Base-by-base conservation (phyloP, 2,329 filamentous ascomycete species). In the Penicillium decumbens region DNA sequence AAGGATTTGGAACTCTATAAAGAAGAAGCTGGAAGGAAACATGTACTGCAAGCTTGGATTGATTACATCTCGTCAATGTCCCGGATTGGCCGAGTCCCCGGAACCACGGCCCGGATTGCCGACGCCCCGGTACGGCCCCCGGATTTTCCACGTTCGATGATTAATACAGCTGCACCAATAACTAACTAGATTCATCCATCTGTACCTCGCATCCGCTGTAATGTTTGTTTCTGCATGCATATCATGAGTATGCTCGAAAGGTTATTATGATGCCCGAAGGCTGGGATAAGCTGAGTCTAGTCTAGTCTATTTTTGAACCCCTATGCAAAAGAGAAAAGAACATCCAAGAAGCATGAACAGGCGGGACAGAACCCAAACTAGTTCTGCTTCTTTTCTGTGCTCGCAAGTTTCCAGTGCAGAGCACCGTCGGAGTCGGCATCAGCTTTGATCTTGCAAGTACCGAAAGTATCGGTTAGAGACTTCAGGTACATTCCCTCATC, bases 401-500 rank as follows among this genome's bases (percentile, higher is more conserved):
- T 25, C 24, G 49, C 29, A 12, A 50, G 18, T 40, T 54, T 52
- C 54, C 54, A 56, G 44, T 56, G 54, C 29, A 55, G 35, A 6
- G 33, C 54, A 27, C 54, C 54, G 18, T 56, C 42, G 3, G 54
- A 45, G n/a, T 56, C 52, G 20, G 52, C 48, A 40, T 56, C 42
- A 20, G 45, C 43, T 25, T 48, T 44, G 41, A 54, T 49, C 49
- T 54, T 56, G 51, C 54, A 56, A 9, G 51, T 52, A 15, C n/a
- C 44, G 27, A 56, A 56, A 20, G 54, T 56, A 33, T 49, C 43
- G 3, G 43, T 47, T 10, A 56, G 43, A 8, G 46, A 49, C 49
- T 56, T 56, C 8, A 56, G 33, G 49, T 45, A 56, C 18, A 44
- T 28, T 3, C 47, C 54, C 44, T 56, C 46, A 9, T 56, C 54